These are phyloP conservation scores for Trichoderma cornu-damae DNA, from an alignment of 2,329 filamentous ascomycete species.

Conservation along the genomic window DNA sequence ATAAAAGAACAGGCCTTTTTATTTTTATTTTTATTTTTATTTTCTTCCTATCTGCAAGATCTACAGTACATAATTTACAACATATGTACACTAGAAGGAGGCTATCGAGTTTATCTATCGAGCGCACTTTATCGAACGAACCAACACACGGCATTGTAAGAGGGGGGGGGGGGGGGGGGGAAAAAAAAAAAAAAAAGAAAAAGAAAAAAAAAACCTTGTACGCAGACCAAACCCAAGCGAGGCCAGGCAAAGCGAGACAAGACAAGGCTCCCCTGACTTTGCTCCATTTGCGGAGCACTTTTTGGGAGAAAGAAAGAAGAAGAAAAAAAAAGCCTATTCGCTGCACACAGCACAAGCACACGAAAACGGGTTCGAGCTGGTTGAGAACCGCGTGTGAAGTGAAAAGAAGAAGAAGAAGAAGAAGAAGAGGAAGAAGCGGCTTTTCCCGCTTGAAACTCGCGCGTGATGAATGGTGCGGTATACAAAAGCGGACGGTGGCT, in stretches of 20 bases:
- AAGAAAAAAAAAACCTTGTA: constrained; percentile 14
- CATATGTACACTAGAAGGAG: constrained; percentile 1
- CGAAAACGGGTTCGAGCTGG: too few relatives aligned
- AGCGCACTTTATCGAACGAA: neutral
- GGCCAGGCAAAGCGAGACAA: constrained; percentile 3
- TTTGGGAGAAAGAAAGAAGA: too few relatives aligned
- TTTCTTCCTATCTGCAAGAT: constrained; percentile 1
- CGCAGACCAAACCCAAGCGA: neutral
- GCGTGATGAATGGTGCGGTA: neutral
- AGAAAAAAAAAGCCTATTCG: too few relatives aligned
- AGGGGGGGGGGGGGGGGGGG: too few relatives aligned
- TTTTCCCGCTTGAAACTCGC: constrained; percentile 6
- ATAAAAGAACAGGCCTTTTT: constrained; percentile 7
- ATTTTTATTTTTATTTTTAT: too few relatives aligned
- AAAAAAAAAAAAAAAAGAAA: too few relatives aligned
- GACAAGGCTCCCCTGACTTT: constrained; percentile 1
- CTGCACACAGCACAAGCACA: too few relatives aligned
- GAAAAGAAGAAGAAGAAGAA: too few relatives aligned
- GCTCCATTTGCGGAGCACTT: constrained; percentile 1
- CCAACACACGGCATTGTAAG: constrained; percentile 8
- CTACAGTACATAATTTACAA: constrained; percentile 12
- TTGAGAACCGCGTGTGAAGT: too few relatives aligned
- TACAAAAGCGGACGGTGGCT: constrained; percentile 14
- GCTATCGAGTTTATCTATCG: neutral
- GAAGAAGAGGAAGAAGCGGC: too few relatives aligned